These are phyloP conservation scores for Globisporangium takayamanum DNA, from an alignment of 352 stramenopile species.

Conservation along the genomic window DNA sequence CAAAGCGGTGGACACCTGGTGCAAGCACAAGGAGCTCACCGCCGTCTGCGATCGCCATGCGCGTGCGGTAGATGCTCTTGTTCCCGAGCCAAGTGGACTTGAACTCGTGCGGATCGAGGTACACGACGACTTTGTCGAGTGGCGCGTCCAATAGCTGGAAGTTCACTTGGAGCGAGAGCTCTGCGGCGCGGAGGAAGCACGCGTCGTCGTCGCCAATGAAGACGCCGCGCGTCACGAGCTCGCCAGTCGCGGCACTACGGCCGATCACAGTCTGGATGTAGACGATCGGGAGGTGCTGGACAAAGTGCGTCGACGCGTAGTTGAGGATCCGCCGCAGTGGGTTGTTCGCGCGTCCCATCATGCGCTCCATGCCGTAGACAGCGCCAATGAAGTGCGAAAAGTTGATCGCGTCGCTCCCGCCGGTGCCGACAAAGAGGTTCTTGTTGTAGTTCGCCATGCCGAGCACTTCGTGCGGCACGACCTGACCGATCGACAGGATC, in stretches of 20 bases:
- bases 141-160: constrained; percentile 92
- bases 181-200: constrained; percentile 93
- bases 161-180: constrained; percentile 94
- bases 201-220: constrained; percentile 96
- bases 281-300: constrained; percentile 86
- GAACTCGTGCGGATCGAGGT: constrained; percentile 94
- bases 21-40: constrained; percentile 94
- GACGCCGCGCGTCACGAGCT: constrained; percentile 85
- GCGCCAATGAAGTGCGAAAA: constrained; percentile 97
- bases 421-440: constrained; percentile 97
- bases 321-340: constrained; percentile 95
- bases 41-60: constrained; percentile 95
- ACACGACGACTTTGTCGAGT: constrained; percentile 94
- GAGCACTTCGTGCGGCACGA: constrained; percentile 97
- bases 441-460: constrained; percentile 99
- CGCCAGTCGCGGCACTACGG: constrained; percentile 36
- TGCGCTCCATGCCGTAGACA: constrained; percentile 97
- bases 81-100: constrained; percentile 98
- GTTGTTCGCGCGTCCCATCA: constrained; percentile 96
- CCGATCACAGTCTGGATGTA: constrained; percentile 96
- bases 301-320: constrained; percentile 91
- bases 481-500: constrained; percentile 95
- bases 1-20: constrained; percentile 92
- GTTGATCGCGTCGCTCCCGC: constrained; percentile 93
- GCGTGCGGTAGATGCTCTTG: constrained; percentile 97